Evolutionary conservation across 352 stramenopile genomes (phyloP), one percentile per base, ranked within the genome.

Genomic region (Hyaloperonospora brassicae): DNA sequence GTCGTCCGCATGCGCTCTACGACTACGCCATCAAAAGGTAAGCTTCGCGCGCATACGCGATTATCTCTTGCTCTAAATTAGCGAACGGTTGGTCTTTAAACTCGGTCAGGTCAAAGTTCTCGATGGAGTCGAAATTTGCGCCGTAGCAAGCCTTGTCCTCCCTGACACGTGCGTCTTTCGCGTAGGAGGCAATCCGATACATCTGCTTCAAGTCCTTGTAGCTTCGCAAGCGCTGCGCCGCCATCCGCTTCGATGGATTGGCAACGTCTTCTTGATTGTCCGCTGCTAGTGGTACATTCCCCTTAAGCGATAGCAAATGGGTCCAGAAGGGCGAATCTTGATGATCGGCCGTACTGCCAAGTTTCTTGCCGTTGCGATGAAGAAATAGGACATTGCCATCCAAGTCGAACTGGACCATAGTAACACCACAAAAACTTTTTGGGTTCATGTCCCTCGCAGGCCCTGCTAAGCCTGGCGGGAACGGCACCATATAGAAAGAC

Each of bases 321-420:
- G 67, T 75, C 70, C 70, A 79, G 36, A 21, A 42, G 9, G 14
- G 39, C 17, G 5, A 27, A 24, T 45, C 23, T 23, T 9, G 17
- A 21, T 76, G 27, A 31, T 31, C 27, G 7, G 7, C 27, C 27
- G 27, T 31, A 31, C 27, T 31, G 27, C 27, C 57, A 25, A 91
- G 73, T 52, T 91, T 91, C 48, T 74, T 76, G 11, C 67, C 72
- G 22, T 91, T 91, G 13, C 81, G 78, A 43, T 91, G 78, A 10
- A 89, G 61, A 46, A 91, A 91, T 3, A 91, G 40, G 14, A 81
- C 57, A 12, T 80, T 65, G 25, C 75, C 75, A 1, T 66, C 31
- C 5, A 68, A 31, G 47, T 87, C 78, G 41, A 73, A 80, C 59
- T 89, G 79, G 6, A 84, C 74, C 81, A 89, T 92, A 24, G 75